Evolutionary conservation across 441 rosid genomes (phyloP), one percentile per base, ranked within the genome.

Genomic region (Sinapis alba): DNA sequence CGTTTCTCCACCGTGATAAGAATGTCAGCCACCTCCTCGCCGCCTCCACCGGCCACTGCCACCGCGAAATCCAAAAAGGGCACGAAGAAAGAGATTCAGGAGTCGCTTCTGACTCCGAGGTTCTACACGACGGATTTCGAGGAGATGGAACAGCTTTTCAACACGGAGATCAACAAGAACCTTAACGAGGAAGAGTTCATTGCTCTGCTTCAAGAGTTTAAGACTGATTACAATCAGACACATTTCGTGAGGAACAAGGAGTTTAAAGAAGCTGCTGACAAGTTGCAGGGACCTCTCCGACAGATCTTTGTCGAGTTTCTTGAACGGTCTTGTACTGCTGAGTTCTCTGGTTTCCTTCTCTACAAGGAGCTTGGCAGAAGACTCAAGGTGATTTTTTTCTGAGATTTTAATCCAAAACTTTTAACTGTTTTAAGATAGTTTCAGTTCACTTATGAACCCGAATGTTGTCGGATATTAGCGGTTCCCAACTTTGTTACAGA

Each of bases 311-410:
- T 96, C 12, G 99, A 93, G 89, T 96, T 96, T 79, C 84, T 96
- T 76, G 98, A 96, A 78, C 85, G 99, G 84, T 93, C 98, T 53
- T 93, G 98, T 83, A 95, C 99, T 72, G 98, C 99, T 30, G 98
- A 95, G 79, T 95, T 95, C 88, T 93, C 97, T 68, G 99, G 99
- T 6, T 95, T 95, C 81, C 96, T 95, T 64, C 99, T 95, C 54
- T 93, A 93, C 87, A 93, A 95, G 79, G 99, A 95, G 86, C 99
- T 95, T 18, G 98, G 98, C 32, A 84, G 99, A 86, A 91, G 99
- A 79, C 99, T 91, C 77, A 95, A 95, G 96, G 96, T 84, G 77
- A 6, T 18, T 1, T 45, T 43, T 13, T 7, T 41, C 41, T 41
- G 6, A 41, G 9, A 6, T 23, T 63, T 12, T n/a, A 28, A n/a